Evolutionary conservation across 2,329 filamentous ascomycete genomes (phyloP).

Genomic region (Botrytis medusae): DNA sequence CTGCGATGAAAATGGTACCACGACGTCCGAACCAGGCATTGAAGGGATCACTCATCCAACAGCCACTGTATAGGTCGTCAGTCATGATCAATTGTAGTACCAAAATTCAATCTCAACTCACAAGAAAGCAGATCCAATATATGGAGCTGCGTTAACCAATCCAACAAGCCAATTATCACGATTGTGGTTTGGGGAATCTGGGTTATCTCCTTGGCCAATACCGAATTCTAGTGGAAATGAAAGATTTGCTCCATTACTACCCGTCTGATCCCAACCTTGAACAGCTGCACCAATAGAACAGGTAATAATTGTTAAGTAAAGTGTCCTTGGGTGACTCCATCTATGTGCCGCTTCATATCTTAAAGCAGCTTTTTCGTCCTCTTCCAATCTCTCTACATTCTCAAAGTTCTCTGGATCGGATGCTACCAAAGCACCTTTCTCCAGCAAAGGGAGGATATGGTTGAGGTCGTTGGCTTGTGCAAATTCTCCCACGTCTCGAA

Average conservation of each 20-base stretch:
- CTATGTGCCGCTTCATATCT: constrained; percentile 64
- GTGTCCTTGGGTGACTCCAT: constrained; percentile 61
- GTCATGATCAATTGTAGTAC: constrained; percentile 32
- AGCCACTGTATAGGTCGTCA: constrained; percentile 50
- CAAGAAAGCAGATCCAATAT: constrained; percentile 48
- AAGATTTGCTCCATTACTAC: constrained; percentile 49
- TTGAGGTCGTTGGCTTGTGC: constrained; percentile 58
- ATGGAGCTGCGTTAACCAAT: constrained; percentile 57
- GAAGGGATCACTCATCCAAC: constrained; percentile 66
- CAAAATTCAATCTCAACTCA: constrained; percentile 12
- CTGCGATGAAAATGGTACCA: constrained; percentile 73
- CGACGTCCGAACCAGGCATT: constrained; percentile 65
- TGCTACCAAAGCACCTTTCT: constrained; percentile 71
- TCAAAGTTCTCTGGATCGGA: constrained; percentile 67
- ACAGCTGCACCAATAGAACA: constrained; percentile 69
- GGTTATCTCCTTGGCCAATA: constrained; percentile 42
- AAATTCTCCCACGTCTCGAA: constrained; percentile 60
- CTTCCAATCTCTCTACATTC: constrained; percentile 56
- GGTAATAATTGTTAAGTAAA: constrained; percentile 66
- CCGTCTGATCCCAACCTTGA: constrained; percentile 42
- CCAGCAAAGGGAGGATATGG: constrained; percentile 58
- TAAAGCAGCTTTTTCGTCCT: constrained; percentile 60
- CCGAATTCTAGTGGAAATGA: constrained; percentile 50
- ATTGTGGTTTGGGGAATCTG: constrained; percentile 5
- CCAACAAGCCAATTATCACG: constrained; percentile 52